phyloP scores from a whole-genome alignment of 2,329 filamentous ascomycete species.

The Diaporthe aspalathi region DNA sequence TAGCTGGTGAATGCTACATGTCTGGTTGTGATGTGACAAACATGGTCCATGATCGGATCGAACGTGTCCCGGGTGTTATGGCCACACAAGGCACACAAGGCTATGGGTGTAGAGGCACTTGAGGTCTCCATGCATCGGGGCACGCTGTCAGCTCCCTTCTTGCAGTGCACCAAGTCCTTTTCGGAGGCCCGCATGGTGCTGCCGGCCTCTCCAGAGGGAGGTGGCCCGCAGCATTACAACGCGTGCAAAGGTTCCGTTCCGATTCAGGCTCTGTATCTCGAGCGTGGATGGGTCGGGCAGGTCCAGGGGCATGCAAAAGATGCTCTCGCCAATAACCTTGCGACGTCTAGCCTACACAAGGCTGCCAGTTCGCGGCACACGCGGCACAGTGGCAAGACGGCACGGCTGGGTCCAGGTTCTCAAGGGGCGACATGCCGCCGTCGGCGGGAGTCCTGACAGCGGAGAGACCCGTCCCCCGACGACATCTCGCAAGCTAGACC shows the following conservation, averaged over 20 bases:
- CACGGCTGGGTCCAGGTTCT: neutral
- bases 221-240: slow-evolving; percentile 11
- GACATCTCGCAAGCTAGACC: slow-evolving; percentile 8
- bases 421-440: slow-evolving; percentile 4
- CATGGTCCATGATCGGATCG: slow-evolving; percentile 13
- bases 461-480: slow-evolving; percentile 16
- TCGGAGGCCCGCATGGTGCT: slow-evolving; percentile 29
- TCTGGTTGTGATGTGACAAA: neutral
- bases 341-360: neutral
- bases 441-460: slow-evolving; percentile 20
- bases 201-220: too few relatives aligned
- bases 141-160: slow-evolving; percentile 15
- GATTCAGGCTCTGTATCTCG: slow-evolving; percentile 4
- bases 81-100: too few relatives aligned
- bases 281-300: neutral
- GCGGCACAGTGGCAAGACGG: slow-evolving; percentile 24
- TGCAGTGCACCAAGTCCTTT: slow-evolving; percentile 25
- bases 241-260: slow-evolving; percentile 11
- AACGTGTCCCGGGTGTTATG: neutral
- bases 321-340: neutral
- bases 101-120: neutral
- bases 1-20: neutral
- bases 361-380: slow-evolving; percentile 3
- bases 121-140: neutral
- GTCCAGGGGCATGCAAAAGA: neutral